phyloP scores from a whole-genome alignment of 257 asterid genomes.

The Fraxinus quadrangulata region DNA sequence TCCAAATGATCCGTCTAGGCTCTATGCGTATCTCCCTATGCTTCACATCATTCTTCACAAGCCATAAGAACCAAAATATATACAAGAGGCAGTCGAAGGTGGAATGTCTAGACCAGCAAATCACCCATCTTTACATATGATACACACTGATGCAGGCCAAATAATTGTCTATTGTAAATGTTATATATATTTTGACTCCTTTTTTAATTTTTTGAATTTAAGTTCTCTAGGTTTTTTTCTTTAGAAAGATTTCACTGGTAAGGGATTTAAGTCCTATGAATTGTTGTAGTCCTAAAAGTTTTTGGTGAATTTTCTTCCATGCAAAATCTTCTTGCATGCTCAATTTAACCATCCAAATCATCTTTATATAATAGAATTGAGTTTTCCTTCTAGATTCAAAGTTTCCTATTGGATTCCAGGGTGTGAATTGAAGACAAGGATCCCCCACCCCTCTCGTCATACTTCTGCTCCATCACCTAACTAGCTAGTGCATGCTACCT shows the following conservation, averaged over 20 bases:
- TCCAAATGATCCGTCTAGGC: no score
- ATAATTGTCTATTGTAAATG: neutral
- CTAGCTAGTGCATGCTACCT: neutral
- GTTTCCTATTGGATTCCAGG: neutral
- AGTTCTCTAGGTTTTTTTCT: neutral
- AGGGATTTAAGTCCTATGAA: no score
- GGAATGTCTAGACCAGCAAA: neutral
- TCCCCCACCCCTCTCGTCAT: neutral
- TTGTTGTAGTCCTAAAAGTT: neutral
- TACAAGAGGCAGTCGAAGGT: neutral
- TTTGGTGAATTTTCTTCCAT: neutral
- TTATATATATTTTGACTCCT: neutral
- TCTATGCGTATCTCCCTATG: no score
- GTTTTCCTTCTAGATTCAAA: no score
- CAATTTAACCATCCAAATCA: neutral
- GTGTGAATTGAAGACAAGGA: neutral
- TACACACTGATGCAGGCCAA: neutral
- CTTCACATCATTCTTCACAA: no score
- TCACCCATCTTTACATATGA: neutral
- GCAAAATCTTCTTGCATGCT: neutral
- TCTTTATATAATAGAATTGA: no score
- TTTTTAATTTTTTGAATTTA: neutral
- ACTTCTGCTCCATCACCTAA: neutral
- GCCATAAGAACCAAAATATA: no score
- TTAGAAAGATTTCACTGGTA: neutral